Base-by-base conservation (phyloP, 192 early-diverging fungal species). In the Backusella tuberculispora region DNA sequence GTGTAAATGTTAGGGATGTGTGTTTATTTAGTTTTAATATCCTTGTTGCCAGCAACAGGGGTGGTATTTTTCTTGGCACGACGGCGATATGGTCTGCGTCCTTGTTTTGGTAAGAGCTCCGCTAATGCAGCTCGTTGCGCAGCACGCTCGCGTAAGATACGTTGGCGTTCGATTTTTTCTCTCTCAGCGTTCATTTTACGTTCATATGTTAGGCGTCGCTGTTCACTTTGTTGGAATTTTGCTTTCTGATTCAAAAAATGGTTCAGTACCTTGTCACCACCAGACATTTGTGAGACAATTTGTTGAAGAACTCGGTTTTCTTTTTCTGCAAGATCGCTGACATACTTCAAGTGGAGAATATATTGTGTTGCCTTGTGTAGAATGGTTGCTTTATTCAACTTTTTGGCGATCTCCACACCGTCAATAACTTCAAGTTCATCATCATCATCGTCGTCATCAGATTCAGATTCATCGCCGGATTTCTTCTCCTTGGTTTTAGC, bases 361-460 rank as follows among this genome's bases (percentile, higher is more conserved):
- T 98, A 97, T 78, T 98, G 95, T 1, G 96, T 96, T 0, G 94
- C 91, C 68, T 96, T 96, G 34, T 90, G 85, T 76, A 98, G 71
- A 65, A 98, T 93, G 6, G 95, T 96, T 4, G 96, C 97, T 81
- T 98, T 98, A 88, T 98, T 97, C 21, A 95, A 86, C 65, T 95
- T 94, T 15, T 88, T 93, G 0, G 94, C 94, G 9, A 88, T 91
- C 1, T 90, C 84, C 40, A 97, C 91, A 21, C 95, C 95, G 67
- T 96, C 95, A 34, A 91, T 80, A 69, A 87, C 81, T n/a, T 82
- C 76, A 2, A 69, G 45, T 8, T 68, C 69, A 19, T 83, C 81
- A 26, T 83, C 86, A 7, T 85, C 82, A 38, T 84, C 86, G 45
- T 42, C 42, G 6, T 80, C 81, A n/a, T 88, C 85, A 3, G 53